Evolutionary conservation across 2,329 filamentous ascomycete genomes (phyloP).

Genomic region (Tolypocladium album): DNA sequence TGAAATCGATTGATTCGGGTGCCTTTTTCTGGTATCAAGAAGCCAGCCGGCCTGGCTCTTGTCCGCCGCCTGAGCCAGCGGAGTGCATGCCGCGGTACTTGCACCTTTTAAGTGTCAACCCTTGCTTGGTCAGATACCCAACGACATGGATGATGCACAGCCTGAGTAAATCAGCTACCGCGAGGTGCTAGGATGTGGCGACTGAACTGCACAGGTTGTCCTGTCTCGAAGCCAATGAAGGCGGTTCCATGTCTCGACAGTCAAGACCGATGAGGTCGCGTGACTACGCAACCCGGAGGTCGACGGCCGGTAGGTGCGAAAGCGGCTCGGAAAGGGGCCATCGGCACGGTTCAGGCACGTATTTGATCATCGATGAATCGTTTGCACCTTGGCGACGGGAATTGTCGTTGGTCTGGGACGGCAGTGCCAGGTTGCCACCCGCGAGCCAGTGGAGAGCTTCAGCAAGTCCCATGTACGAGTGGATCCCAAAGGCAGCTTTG

Average conservation of each 20-base stretch:
- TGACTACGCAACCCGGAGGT: neutral
- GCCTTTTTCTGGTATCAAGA: neutral
- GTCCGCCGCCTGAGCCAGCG: neutral
- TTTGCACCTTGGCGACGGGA: neutral
- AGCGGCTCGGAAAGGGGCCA: neutral
- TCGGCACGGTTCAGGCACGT: neutral
- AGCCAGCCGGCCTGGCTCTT: neutral
- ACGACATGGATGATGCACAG: neutral
- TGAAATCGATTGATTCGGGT: neutral
- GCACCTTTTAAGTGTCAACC: too few relatives aligned
- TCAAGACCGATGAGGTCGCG: neutral
- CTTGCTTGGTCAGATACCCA: neutral
- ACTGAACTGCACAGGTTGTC: neutral
- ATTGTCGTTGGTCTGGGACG: neutral
- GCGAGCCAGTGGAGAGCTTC: neutral
- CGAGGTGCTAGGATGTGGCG: neutral
- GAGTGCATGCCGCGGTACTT: too few relatives aligned
- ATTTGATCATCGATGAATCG: neutral
- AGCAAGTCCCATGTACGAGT: neutral
- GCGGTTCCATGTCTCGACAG: neutral
- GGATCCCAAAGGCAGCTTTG: neutral
- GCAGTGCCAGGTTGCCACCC: neutral
- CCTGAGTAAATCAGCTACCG: neutral
- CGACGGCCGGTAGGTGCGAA: too few relatives aligned
- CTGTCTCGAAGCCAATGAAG: neutral